phyloP scores from a whole-genome alignment of 345 rosid species.

The Viola odorata region DNA sequence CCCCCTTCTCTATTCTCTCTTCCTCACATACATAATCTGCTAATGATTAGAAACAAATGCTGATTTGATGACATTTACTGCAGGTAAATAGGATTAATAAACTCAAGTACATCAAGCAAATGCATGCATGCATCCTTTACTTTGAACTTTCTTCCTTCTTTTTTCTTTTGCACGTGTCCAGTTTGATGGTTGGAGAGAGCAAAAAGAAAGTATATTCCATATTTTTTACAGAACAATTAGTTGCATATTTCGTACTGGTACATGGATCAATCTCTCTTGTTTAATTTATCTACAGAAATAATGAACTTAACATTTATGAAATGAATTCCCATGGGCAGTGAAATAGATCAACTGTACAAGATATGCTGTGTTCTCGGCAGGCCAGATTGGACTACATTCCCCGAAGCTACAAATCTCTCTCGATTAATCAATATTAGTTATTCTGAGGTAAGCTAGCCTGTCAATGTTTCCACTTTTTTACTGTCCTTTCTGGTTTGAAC shows the following conservation, averaged over 20 bases:
- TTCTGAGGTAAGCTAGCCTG: constrained; percentile 45
- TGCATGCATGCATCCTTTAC: too few species aligned
- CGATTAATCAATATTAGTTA: constrained; percentile 51
- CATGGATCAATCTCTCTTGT: too few species aligned
- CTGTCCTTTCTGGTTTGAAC: constrained; percentile 1
- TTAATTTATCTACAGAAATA: too few species aligned
- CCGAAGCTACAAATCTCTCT: constrained; percentile 63
- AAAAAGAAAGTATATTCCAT: too few species aligned
- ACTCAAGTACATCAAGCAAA: too few species aligned
- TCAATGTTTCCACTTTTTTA: not conserved
- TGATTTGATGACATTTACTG: not conserved
- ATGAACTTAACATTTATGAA: not conserved
- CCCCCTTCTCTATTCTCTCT: too few species aligned
- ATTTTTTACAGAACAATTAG: too few species aligned
- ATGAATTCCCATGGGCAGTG: constrained; percentile 40
- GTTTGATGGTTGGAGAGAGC: too few species aligned
- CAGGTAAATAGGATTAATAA: too few species aligned
- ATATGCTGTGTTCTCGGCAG: constrained; percentile 78
- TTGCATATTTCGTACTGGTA: too few species aligned
- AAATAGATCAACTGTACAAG: constrained; percentile 86
- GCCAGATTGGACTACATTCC: constrained; percentile 68
- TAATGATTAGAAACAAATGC: not conserved
- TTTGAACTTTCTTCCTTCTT: too few species aligned
- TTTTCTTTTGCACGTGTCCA: too few species aligned
- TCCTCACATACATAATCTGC: not conserved